Evolutionary conservation across 2,329 filamentous ascomycete genomes (phyloP), one percentile per base, ranked within the genome.

Genomic region (Scleromitrula shiraiana): DNA sequence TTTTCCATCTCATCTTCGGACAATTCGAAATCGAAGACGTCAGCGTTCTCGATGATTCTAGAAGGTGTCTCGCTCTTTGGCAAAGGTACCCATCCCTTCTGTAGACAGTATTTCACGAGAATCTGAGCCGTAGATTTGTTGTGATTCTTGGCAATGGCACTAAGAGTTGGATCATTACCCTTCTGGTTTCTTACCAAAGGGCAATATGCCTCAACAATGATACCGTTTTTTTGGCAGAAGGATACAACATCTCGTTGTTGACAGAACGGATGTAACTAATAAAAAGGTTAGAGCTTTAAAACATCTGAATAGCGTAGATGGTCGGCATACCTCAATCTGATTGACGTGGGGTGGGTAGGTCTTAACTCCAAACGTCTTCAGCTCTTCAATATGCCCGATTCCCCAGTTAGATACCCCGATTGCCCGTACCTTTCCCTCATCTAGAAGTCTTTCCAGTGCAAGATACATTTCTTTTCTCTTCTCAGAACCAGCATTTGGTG

Each of bases 11-110:
- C 80, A 7, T 75, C 72, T 12, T 66, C 60, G 5, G 66, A 67
- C 12, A 86, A 65, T 26, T 73, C 68, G 60, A 85, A 85, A 46
- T 71, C 71, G 0, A 30, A 47, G 10, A 85, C 70, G 46, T 80
- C 67, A 0, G 73, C 71, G 58, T 85, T 85, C 49, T 74, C 69
- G 43, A 65, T 69, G 54, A 86, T 85, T 9, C 80, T 70, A 8
- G 72, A 73, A 0, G 72, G 68, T 2, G 70, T 75, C 45, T 77
- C 77, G 50, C 80, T 83, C 70, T 86, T 86, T 17, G 82, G 80
- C 49, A 86, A 64, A 15, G 82, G 80, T 14, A 82, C 73, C 77
- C 80, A 85, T 8, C 70, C 74, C 67, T 85, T 87, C 60, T 88
- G 37, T 5, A 47, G 22, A 5, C 37, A 14, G 17, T 47, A 89